These are phyloP conservation scores for Rostrohypoxylon terebratum DNA, from an alignment of 495 filamentous ascomycete genomes.

Conservation along the genomic window DNA sequence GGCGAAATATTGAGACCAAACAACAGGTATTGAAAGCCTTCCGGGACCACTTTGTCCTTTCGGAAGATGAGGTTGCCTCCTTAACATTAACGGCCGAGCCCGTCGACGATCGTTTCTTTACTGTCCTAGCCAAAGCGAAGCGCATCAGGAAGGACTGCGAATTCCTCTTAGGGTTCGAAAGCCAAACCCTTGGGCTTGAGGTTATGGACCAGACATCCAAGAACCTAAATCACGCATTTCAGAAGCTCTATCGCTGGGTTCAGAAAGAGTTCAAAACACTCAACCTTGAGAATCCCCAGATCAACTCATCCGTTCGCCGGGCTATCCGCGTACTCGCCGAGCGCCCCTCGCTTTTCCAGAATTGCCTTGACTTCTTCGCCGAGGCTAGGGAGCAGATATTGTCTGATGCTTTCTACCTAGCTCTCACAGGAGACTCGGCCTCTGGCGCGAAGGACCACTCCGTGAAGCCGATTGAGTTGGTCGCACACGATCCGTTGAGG, in stretches of 20 bases:
- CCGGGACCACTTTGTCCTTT: constrained; percentile 83
- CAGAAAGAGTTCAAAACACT: constrained; percentile 92
- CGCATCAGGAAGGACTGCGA: constrained; percentile 89
- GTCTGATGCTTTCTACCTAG: constrained; percentile 90
- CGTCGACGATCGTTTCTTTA: constrained; percentile 88
- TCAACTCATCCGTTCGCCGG: constrained; percentile 84
- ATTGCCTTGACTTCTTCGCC: constrained; percentile 91
- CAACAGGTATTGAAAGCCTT: constrained; percentile 86
- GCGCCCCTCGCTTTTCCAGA: constrained; percentile 89
- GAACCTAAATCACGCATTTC: constrained; percentile 89
- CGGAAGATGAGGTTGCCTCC: constrained; percentile 77
- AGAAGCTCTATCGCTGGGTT: constrained; percentile 95
- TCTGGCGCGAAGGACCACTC: constrained; percentile 59
- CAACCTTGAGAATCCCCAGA: constrained; percentile 94
- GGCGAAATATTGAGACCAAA: constrained; percentile 83
- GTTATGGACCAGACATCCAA: constrained; percentile 90
- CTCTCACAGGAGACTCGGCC: constrained; percentile 77
- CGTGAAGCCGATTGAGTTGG: constrained; percentile 93
- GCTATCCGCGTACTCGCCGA: constrained; percentile 91
- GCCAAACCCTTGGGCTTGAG: constrained; percentile 85
- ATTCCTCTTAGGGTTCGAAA: constrained; percentile 87
- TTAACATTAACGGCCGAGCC: constrained; percentile 82
- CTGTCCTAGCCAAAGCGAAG: constrained; percentile 81
- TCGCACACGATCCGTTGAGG: constrained; percentile 88
- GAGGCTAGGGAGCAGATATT: constrained; percentile 89